Conservation (phyloP, 805 yeast species). For the Ogataea neopini region DNA sequence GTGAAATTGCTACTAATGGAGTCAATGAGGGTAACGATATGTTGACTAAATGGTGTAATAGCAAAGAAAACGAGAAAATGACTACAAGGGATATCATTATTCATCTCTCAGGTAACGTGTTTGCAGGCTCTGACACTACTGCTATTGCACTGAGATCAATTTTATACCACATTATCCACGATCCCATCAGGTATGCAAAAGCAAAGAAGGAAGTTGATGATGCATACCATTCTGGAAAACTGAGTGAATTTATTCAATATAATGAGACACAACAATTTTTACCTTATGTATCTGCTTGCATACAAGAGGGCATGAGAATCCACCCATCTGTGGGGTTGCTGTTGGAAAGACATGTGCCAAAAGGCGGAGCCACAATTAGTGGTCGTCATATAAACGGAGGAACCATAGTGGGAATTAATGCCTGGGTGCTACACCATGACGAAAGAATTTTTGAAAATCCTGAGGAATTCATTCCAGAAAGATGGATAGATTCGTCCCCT, state of each 20-base stretch:
- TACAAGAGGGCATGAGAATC: constrained; percentile 37
- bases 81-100: constrained; percentile 21
- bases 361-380: constrained; percentile 16
- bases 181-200: constrained; percentile 29
- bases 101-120: constrained; percentile 35
- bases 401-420: constrained; percentile 43
- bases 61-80: constrained; percentile 20
- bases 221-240: constrained; percentile 27
- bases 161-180: constrained; percentile 41
- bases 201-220: constrained; percentile 37
- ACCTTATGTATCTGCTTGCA: constrained; percentile 41
- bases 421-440: constrained; percentile 43
- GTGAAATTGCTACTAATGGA: constrained; percentile 19
- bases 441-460: constrained; percentile 40
- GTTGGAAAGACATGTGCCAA: constrained; percentile 21
- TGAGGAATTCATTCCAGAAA: constrained; percentile 40
- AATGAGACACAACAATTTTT: constrained; percentile 38
- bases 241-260: constrained; percentile 29
- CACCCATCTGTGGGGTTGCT: constrained; percentile 21
- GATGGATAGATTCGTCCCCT: constrained; percentile 39
- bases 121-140: constrained; percentile 51
- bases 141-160: constrained; percentile 43
- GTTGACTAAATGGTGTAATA: constrained; percentile 22
- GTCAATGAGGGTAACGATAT: constrained; percentile 19
- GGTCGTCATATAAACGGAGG: constrained; percentile 36